Base-by-base conservation (phyloP, 2,329 filamentous ascomycete genomes). In the Harringtonia aguacate region DNA sequence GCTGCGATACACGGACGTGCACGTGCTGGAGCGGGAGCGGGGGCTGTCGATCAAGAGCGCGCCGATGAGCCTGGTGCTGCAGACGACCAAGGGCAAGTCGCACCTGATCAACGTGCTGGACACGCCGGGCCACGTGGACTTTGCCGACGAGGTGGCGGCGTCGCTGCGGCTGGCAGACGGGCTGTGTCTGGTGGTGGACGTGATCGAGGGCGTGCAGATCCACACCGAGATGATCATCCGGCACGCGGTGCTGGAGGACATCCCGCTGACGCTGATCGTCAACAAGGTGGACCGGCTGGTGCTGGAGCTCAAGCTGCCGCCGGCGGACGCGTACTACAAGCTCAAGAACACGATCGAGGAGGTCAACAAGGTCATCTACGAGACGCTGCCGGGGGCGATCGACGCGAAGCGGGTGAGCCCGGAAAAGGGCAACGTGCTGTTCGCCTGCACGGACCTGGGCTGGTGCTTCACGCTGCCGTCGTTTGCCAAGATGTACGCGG, bases 231-330 rank as follows among this genome's bases (percentile, higher is more conserved):
- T 95, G 61, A 89, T 95, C 55, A 95, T 98, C 66, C 94, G 87
- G 65, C 87, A 98, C 62, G 89, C 89, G 3, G 84, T 95, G 4
- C 71, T 95, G 24, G 86, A 95, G 60, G 86, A 88, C 54, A 72
- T 97, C 5, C 90, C 92, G 1, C 66, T 98, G 53, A 92, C 87
- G 1, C 69, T 98, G 48, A 79, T 98, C 45, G 75, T 98, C 65
- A 98, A 97, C 73, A 98, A 98, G 68, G 84, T 98, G 79, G 92
- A 98, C 56, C 81, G 92, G 21, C 68, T 98, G 48, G 95, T 98
- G 49, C 66, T 98, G 37, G 92, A 98, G 65, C 71, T 98, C 41
- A 94, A 94, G 61, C 73, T 98, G 14, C 92, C 92, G 3, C 92
- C 92, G 2, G 86, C 81, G 52, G 92, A 98, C 59, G 92, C 92